These are phyloP conservation scores for Straminergon stramineum DNA, from an alignment of 225 moss, liverwort and hornwort species.

Conservation along the genomic window DNA sequence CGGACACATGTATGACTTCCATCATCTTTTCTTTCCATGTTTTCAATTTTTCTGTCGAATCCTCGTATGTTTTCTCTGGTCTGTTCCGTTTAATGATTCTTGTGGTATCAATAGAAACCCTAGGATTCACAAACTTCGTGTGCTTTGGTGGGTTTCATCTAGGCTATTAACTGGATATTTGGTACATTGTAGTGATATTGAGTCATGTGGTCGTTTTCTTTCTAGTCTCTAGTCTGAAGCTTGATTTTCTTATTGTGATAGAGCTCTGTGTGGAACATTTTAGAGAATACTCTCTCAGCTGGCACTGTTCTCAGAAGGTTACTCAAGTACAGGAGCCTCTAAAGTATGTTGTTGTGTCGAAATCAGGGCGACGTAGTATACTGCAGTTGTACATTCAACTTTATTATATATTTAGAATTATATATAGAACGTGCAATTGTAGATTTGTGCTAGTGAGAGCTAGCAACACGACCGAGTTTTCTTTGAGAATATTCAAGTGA, in stretches of 20 bases:
- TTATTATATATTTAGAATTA: too few species aligned
- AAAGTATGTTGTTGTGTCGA: neutral
- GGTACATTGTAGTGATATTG: neutral
- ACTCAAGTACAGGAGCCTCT: neutral
- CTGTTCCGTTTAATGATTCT: neutral
- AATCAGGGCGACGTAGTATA: neutral
- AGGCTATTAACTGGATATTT: neutral
- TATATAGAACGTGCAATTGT: neutral
- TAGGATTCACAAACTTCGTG: neutral
- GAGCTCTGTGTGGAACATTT: neutral
- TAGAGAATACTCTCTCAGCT: neutral
- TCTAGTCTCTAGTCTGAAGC: neutral
- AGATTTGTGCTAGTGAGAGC: neutral
- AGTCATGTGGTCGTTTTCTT: neutral
- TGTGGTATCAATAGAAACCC: neutral
- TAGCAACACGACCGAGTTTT: neutral
- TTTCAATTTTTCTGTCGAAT: neutral
- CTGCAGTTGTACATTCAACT: neutral
- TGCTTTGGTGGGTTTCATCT: neutral
- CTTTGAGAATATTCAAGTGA: neutral
- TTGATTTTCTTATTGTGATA: neutral
- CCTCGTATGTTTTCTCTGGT: neutral
- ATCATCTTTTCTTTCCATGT: neutral
- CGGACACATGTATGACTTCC: neutral
- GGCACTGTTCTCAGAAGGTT: neutral